These are phyloP conservation scores for Phytophthora melonis DNA, from an alignment of 352 stramenopile genomes.

Conservation along the genomic window DNA sequence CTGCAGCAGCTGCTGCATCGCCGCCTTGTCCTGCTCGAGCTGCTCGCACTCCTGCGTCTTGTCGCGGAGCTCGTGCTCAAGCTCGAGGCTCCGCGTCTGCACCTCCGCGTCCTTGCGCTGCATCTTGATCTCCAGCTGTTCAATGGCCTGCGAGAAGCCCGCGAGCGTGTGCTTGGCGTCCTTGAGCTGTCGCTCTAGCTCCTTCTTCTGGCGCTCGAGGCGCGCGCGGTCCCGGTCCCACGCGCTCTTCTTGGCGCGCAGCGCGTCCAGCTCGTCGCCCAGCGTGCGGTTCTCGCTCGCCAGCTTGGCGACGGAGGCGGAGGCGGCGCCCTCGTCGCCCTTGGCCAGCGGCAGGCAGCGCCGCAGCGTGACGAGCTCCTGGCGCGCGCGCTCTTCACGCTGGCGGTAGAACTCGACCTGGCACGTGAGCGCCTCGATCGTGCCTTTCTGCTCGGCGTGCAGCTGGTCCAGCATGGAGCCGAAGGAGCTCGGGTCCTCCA, in stretches of 20 bases:
- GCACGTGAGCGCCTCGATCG: constrained; percentile 80
- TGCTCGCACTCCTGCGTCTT: constrained; percentile 56
- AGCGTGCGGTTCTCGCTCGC: constrained; percentile 66
- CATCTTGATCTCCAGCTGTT: constrained; percentile 84
- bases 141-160: constrained; percentile 72
- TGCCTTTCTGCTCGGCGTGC: constrained; percentile 82
- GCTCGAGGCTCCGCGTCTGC: constrained; percentile 57
- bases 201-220: constrained; percentile 53
- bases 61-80: constrained; percentile 59
- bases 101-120: constrained; percentile 75
- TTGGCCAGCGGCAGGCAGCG: constrained; percentile 44
- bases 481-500: constrained; percentile 58
- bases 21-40: constrained; percentile 38
- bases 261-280: constrained; percentile 65
- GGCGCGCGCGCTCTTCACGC: constrained; percentile 70
- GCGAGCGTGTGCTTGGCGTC: constrained; percentile 65
- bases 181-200: constrained; percentile 67
- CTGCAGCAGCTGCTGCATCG: constrained; percentile 34
- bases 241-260: constrained; percentile 46
- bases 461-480: constrained; percentile 75
- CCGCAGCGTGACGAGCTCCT: constrained; percentile 70
- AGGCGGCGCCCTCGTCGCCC: constrained; percentile 31
- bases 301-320: constrained; percentile 55
- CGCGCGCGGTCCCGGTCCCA: constrained; percentile 58
- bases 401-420: constrained; percentile 86